These are phyloP conservation scores for Mortierella sp. DNA, from an alignment of 371 early-diverging fungal genomes.

Conservation along the genomic window DNA sequence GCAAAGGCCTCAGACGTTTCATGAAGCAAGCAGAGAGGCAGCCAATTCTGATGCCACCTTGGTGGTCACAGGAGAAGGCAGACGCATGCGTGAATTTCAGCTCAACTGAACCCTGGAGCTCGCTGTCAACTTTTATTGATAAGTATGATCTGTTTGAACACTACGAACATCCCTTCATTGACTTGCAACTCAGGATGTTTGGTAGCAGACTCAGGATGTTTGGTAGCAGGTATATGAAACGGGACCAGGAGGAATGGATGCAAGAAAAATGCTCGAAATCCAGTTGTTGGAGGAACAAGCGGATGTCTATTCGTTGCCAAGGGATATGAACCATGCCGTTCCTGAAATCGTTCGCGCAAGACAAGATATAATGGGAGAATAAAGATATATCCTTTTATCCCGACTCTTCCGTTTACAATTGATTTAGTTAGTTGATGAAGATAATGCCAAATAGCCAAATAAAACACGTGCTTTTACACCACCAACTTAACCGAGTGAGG, in stretches of 20 bases:
- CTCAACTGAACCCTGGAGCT: neutral
- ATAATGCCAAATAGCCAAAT: no score
- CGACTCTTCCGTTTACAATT: no score
- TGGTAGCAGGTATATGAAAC: constrained; percentile 14
- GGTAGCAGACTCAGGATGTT: constrained; percentile 18
- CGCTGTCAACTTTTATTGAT: neutral
- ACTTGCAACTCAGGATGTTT: constrained; percentile 24
- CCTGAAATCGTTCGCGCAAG: neutral
- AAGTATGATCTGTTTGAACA: constrained; percentile 11
- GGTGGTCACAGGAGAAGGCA: constrained; percentile 23
- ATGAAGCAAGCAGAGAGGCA: constrained; percentile 9
- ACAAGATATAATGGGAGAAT: neutral
- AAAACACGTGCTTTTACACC: no score
- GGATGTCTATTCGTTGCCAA: neutral
- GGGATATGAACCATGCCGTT: neutral
- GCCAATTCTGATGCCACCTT: constrained; percentile 17
- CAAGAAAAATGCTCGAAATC: neutral
- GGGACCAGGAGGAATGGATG: constrained; percentile 11
- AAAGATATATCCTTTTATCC: no score
- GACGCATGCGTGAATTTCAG: constrained; percentile 9
- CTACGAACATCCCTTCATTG: constrained; percentile 17
- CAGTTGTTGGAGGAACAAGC: neutral
- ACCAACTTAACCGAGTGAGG: no score
- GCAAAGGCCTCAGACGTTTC: constrained; percentile 13
- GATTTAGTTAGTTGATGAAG: no score